phyloP scores from a whole-genome alignment of 1,284 basidiomycete genomes.

The Cystobasidium pallidum region DNA sequence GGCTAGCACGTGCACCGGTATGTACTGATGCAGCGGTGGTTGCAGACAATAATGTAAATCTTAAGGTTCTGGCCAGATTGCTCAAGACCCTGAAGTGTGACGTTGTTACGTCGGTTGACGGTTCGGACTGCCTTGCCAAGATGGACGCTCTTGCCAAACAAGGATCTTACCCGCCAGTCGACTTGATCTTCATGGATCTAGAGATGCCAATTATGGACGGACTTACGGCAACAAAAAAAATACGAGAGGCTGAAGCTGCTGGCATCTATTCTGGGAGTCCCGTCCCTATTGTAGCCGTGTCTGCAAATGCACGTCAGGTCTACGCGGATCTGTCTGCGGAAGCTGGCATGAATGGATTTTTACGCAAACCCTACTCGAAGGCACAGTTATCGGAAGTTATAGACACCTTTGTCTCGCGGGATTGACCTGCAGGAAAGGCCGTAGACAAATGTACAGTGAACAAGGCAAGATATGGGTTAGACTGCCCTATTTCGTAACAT shows the following conservation, averaged over 20 bases:
- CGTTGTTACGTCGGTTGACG: conserved; percentile 35
- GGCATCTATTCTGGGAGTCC: conserved; percentile 16
- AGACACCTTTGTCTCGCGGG: conserved; percentile 2
- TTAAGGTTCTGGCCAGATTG: conserved; percentile 33
- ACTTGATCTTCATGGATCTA: conserved; percentile 41
- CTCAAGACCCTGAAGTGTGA: conserved; percentile 42
- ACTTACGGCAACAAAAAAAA: conserved; percentile 33
- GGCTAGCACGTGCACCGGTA: neutral
- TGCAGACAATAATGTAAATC: conserved; percentile 43
- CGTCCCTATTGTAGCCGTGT: conserved; percentile 38
- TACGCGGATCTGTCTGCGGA: conserved; percentile 34
- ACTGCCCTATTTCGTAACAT: neutral
- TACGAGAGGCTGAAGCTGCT: conserved; percentile 17
- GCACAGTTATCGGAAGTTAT: conserved; percentile 28
- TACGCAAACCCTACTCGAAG: conserved; percentile 41
- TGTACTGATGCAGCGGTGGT: neutral
- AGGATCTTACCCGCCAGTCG: conserved; percentile 27
- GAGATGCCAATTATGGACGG: conserved; percentile 44
- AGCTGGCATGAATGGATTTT: conserved; percentile 41
- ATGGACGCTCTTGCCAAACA: conserved; percentile 25
- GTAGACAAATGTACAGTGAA: neutral
- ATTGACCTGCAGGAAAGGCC: neutral
- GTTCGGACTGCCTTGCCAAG: conserved; percentile 21
- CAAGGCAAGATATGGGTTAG: neutral
- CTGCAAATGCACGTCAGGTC: conserved; percentile 39